phyloP scores from a whole-genome alignment of 2,329 filamentous ascomycete genomes.

The Curvularia sp. region DNA sequence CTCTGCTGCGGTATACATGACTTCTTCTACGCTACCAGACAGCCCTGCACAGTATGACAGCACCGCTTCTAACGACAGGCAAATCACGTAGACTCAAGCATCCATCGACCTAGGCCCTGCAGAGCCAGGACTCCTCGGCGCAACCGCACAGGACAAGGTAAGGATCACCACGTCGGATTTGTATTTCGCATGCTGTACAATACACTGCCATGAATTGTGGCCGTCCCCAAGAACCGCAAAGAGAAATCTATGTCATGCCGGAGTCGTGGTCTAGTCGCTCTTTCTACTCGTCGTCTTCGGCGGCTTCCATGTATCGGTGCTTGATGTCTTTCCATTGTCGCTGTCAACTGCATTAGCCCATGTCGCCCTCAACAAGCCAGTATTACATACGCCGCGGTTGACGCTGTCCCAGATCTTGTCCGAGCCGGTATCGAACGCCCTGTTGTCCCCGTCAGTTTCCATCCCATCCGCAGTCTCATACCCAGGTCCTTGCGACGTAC shows the following conservation, averaged over 20 bases:
- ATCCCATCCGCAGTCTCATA: conserved; percentile 7
- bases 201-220: conserved; percentile 49
- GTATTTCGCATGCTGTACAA: conserved; percentile 43
- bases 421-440: conserved; percentile 81
- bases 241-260: conserved; percentile 30
- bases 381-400: conserved; percentile 77
- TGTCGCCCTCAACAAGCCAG: not conserved
- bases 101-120: not conserved
- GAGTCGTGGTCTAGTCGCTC: conserved; percentile 16
- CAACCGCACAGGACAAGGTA: not conserved
- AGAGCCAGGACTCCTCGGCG: not conserved
- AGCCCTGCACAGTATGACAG: not conserved
- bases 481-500: conserved; percentile 64
- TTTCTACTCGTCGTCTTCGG: conserved; percentile 65
- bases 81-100: not conserved
- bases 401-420: conserved; percentile 88
- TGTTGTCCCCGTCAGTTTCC: conserved; percentile 54
- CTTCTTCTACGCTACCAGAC: not conserved
- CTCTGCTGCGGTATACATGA: not conserved
- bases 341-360: conserved; percentile 58
- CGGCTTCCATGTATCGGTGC: conserved; percentile 77
- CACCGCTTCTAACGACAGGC: not conserved
- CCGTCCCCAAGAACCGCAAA: conserved; percentile 26
- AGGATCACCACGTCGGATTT: conserved; percentile 24
- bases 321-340: conserved; percentile 99